Evolutionary conservation across 805 yeast species (phyloP), one percentile per base, ranked within the genome.

Genomic region (Myxozyma nipponensis): DNA sequence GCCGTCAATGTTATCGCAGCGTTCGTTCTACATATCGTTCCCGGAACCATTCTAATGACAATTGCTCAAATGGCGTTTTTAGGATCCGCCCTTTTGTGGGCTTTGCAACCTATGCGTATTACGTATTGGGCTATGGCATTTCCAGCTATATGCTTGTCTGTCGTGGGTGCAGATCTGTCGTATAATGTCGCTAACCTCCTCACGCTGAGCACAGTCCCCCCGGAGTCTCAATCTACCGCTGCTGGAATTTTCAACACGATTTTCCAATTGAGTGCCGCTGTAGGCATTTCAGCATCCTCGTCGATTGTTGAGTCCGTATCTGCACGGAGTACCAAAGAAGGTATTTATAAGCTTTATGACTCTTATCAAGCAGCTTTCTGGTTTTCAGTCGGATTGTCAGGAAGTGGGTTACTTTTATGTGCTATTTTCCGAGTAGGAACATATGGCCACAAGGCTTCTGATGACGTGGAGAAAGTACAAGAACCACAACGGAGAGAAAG

Each of bases 181-280:
- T 76, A 73, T 54, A 76, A 76, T 51, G 74, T 76, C 13, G 68
- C 71, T 22, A 76, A 72, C 46, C 62, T 74, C 59, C 69, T 70
- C 36, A 63, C 77, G 1, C 60, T 75, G 28, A 68, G 72, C 3
- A 64, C 77, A 0, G 77, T 76, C 19, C 66, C 69, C n/a, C 63
- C 62, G 32, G 49, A 62, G 5, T 54, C 70, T 15, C 78, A 74
- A 52, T 69, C 75, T 41, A 60, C 76, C 15, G 79, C 78, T 3
- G 76, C 76, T 6, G 78, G 79, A 5, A 65, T 75, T 3, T 75
- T 76, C 55, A 75, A 76, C 52, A 73, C 77, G 1, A 63, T 70
- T 24, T 55, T 69, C 30, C 77, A 74, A 52, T 52, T 76, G 19
- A 63, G 73, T 34, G 64, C 70, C 1, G 63, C 76, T 1, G 64